A percentile compares a stretch with the other conserved stretches of the same genome.
phyloP scores from a whole-genome alignment of 176 grass and related monocot species.

The Cymbopogon citratus region DNA sequence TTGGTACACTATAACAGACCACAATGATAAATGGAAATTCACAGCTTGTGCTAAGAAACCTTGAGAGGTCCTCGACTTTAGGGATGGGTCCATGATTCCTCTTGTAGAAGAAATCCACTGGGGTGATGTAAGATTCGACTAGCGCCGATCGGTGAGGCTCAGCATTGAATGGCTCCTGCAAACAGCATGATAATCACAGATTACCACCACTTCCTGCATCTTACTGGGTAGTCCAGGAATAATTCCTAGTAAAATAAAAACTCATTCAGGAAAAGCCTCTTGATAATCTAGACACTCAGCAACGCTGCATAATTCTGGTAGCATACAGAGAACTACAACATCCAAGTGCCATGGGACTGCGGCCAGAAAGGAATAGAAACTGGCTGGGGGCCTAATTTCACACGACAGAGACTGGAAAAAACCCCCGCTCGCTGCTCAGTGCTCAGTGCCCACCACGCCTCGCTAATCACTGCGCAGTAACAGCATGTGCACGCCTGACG shows the following conservation, averaged over 20 bases:
- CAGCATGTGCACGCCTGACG: neutral
- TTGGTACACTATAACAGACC: neutral
- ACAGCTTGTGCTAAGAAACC: constrained; percentile 34
- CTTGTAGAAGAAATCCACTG: constrained; percentile 95
- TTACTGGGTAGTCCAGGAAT: neutral
- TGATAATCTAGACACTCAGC: neutral
- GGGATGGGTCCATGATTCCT: constrained; percentile 98
- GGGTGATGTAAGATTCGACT: constrained; percentile 73
- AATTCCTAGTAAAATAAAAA: neutral
- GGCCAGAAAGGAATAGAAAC: neutral
- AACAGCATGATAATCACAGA: neutral
- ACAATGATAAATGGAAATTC: neutral
- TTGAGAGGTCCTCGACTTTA: constrained; percentile 65
- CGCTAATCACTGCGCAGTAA: neutral
- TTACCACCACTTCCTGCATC: neutral
- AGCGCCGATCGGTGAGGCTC: constrained; percentile 70
- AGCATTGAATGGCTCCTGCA: constrained; percentile 97
- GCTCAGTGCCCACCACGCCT: too few relatives aligned
- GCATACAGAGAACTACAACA: neutral
- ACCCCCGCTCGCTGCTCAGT: neutral
- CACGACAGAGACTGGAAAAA: neutral
- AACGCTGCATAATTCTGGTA: neutral
- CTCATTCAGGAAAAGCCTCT: neutral
- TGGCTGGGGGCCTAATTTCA: neutral
- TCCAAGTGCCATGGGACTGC: neutral